These are phyloP conservation scores for Mycena vulgaris DNA, from an alignment of 768 basidiomycete genomes.

Conservation along the genomic window DNA sequence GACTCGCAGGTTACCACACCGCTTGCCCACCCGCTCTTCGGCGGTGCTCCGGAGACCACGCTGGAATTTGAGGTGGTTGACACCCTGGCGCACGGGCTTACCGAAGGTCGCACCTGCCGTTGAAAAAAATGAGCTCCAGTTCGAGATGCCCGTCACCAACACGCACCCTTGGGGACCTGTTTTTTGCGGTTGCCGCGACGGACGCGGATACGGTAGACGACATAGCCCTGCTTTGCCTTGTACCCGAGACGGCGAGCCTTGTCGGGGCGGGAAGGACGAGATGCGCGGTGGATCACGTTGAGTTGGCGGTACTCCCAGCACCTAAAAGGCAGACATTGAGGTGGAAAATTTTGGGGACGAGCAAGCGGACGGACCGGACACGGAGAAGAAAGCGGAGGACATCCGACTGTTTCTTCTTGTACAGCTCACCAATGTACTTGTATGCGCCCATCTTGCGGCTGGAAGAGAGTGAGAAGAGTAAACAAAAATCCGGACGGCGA, in stretches of 20 bases:
- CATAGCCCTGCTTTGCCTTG: conserved; percentile 99
- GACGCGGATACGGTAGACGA: conserved; percentile 97
- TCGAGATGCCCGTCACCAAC: background rate
- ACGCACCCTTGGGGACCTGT: conserved; percentile 94
- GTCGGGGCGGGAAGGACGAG: conserved; percentile 98
- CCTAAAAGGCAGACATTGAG: conserved; percentile 53
- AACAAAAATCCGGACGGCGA: background rate
- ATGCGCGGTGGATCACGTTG: conserved; percentile 98
- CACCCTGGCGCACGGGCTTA: conserved; percentile 99
- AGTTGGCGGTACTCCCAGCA: conserved; percentile 99
- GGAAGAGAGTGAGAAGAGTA: conserved; percentile 30
- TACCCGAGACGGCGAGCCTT: conserved; percentile 99
- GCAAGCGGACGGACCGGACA: conserved; percentile 76
- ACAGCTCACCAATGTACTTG: conserved; percentile 97
- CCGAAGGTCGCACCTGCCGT: conserved; percentile 93
- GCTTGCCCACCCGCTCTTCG: conserved; percentile 97
- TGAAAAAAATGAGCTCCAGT: conserved; percentile 5
- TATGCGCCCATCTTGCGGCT: conserved; percentile 89
- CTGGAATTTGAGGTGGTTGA: conserved; percentile 99
- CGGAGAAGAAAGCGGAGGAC: conserved; percentile 98
- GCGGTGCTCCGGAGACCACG: conserved; percentile 93
- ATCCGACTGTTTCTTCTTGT: conserved; percentile 99
- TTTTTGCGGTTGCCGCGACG: conserved; percentile 99
- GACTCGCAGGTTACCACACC: conserved; percentile 97
- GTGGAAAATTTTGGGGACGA: background rate